Evolutionary conservation across 2,329 filamentous ascomycete species (phyloP), one percentile per base, ranked within the genome.

Genomic region (Lachnellula cervina): DNA sequence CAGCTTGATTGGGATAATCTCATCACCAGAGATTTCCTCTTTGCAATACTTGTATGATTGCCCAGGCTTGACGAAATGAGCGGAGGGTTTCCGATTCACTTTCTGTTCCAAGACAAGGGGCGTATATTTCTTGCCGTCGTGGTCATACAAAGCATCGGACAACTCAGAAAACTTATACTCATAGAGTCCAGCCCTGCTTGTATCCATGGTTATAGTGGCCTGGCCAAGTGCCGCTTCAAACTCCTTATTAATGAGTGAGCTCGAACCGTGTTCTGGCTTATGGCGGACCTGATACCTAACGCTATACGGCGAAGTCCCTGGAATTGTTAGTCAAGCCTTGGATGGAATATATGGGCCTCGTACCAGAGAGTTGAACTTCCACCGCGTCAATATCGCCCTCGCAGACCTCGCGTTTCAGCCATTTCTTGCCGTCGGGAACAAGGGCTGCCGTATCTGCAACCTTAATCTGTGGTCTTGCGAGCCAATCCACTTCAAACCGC

Each of bases 41-140:
- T 91, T 87, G 74, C 94, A 99, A 73, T 93, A 96, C 70, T 94
- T 96, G 77, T 97, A 97, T 0, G 90, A 92, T 71, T 94, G 94
- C 16, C 92, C 92, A 3, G 92, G 90, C 62, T 89, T 89, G 56
- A 81, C 80, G 68, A 99, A 99, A 5, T 81, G 79, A 4, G 92
- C 94, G 2, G 86, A 83, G 1, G 94, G 94, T 56, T 88, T 88
- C 14, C 90, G 80, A 66, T 96, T 88, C 49, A 99, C 90, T 23
- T 80, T 87, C 71, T 99, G 94, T 63, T 88, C 83, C 34, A 99
- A 77, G 13, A 82, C 77, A 35, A 97, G 71, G 5, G 87, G 82
- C 19, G 78, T 76, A 66, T 87, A 86, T 62, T 82, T 82, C 63
- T 76, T 80, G 58, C 80, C 78, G 65, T 89, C 84, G 67, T 86